phyloP scores from a whole-genome alignment of 371 early-diverging fungal species.

The Funneliformis caledonium region DNA sequence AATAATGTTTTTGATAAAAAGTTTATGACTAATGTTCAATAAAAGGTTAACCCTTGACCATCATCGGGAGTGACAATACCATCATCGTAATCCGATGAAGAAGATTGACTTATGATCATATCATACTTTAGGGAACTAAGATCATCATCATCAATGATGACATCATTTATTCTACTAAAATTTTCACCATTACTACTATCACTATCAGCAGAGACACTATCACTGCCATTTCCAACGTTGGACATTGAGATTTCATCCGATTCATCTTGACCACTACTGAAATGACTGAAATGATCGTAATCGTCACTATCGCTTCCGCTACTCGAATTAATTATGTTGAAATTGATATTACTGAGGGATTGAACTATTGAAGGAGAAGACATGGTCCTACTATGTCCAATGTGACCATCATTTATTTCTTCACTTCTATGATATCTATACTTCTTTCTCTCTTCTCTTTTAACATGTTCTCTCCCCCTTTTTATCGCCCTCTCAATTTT shows the following conservation, averaged over 20 bases:
- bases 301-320: not conserved
- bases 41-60: conserved; percentile 7
- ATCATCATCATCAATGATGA: not conserved
- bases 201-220: not conserved
- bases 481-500: conserved; percentile 73
- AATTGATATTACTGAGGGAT: not conserved
- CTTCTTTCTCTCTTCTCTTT: conserved; percentile 19
- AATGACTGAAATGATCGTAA: not conserved
- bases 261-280: conserved; percentile 7
- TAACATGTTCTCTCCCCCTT: conserved; percentile 49
- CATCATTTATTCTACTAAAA: not conserved
- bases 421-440: not conserved
- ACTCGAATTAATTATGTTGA: not conserved
- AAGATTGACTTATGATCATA: not conserved
- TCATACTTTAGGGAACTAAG: not conserved
- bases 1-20: not conserved
- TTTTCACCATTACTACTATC: not conserved
- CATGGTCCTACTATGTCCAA: not conserved
- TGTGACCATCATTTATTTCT: not conserved
- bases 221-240: not conserved
- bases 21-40: not conserved
- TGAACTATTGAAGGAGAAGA: not conserved
- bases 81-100: conserved; percentile 10
- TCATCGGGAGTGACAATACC: conserved; percentile 13
- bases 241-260: not conserved